Percentiles rank a stretch among this genome's conserved stretches.
Conservation (phyloP, 164 flowering plant genomes). For the Vitis cinerea region DNA sequence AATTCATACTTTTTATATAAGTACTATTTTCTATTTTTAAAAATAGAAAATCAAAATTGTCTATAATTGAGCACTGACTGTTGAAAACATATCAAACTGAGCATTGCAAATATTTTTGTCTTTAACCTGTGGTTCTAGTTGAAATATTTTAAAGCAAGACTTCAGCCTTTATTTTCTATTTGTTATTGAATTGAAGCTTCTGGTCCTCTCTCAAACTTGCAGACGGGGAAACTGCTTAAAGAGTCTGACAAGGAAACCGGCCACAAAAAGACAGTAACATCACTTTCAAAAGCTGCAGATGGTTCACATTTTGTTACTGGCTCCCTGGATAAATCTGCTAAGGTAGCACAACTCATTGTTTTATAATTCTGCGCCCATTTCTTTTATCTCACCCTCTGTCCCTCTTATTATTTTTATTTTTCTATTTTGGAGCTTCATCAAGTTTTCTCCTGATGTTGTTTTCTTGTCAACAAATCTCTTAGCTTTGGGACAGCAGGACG, state of each 20-base stretch:
- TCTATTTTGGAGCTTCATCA: background rate
- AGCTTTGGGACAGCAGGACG: conserved; percentile 94
- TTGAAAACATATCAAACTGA: background rate
- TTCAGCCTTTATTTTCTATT: background rate
- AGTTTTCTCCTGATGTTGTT: conserved; percentile 1
- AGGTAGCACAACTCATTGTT: conserved; percentile 31
- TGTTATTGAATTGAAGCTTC: conserved; percentile 5
- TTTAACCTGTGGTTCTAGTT: background rate
- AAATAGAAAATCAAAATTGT: no score
- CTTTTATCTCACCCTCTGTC: background rate
- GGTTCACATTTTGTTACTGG: conserved; percentile 87
- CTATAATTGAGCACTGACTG: no score
- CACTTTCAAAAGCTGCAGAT: conserved; percentile 74
- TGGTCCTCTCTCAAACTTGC: conserved; percentile 16
- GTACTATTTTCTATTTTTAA: no score
- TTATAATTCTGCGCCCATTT: background rate
- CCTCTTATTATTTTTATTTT: background rate
- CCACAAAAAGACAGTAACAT: conserved; percentile 76
- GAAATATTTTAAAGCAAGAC: background rate
- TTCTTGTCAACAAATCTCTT: conserved; percentile 12
- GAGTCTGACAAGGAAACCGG: conserved; percentile 78
- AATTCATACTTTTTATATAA: no score
- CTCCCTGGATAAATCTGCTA: conserved; percentile 90
- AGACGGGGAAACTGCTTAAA: conserved; percentile 89
- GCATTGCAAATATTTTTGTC: background rate